Conservation (phyloP, 495 filamentous ascomycete genomes). For the Achaetomiella virescens region DNA sequence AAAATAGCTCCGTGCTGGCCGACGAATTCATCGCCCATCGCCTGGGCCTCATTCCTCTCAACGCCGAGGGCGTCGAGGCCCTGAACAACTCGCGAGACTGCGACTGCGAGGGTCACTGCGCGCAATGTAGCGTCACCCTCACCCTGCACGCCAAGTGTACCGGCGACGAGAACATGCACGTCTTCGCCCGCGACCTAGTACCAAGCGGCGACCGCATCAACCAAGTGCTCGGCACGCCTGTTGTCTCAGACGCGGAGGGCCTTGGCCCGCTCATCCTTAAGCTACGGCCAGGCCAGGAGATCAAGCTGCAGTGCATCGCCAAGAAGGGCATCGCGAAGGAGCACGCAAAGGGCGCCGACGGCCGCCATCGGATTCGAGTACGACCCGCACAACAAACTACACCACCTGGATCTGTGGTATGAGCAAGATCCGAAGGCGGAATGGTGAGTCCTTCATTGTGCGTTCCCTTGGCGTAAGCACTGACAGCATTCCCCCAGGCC, state of each 20-base stretch:
- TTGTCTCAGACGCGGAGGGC: slow-evolving; percentile 76
- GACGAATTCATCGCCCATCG: slow-evolving; percentile 95
- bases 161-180: slow-evolving; percentile 73
- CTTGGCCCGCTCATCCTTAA: slow-evolving; percentile 82
- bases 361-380: slow-evolving; percentile 95
- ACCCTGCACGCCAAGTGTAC: slow-evolving; percentile 78
- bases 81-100: slow-evolving; percentile 90
- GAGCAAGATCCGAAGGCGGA: slow-evolving; percentile 77
- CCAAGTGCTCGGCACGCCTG: slow-evolving; percentile 60
- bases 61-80: slow-evolving; percentile 72
- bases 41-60: slow-evolving; percentile 83
- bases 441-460: slow-evolving; percentile 72
- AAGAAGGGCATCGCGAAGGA: slow-evolving; percentile 99
- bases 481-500: slow-evolving; percentile 52
- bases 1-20: slow-evolving; percentile 87
- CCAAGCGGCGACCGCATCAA: slow-evolving; percentile 63
- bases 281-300: slow-evolving; percentile 77
- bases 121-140: slow-evolving; percentile 78
- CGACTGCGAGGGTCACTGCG: slow-evolving; percentile 89
- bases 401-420: slow-evolving; percentile 88
- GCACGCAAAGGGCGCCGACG: slow-evolving; percentile 88
- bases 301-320: slow-evolving; percentile 83
- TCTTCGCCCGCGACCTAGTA: slow-evolving; percentile 81
- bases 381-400: slow-evolving; percentile 89
- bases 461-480: too few relatives aligned